Base-by-base conservation (phyloP, 129 eudicot genomes). In the Flaveria brownii region DNA sequence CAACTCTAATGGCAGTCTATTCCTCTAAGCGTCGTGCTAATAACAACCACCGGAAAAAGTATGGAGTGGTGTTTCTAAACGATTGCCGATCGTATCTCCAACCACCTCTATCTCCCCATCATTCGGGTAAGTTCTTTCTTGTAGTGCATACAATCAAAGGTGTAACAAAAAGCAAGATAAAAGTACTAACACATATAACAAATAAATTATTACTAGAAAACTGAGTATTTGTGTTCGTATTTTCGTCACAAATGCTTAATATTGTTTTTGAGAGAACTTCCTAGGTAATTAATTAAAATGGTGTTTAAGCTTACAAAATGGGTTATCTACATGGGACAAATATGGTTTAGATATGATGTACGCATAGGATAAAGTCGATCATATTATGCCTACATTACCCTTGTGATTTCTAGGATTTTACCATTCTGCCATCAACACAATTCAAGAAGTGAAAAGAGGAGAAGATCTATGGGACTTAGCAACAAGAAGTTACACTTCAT, bases 391-490 rank as follows among this genome's bases (percentile, higher is more conserved):
- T 46, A 49, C 42, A 56, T 60, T 70, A 18, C 28, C 56, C 51
- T 3, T 70, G 20, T 73, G 60, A 62, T 28, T 61, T 77, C 20
- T 73, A 84, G 88, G 91, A 72, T 84, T 79, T 77, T 84, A 87
- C 74, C 91, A 84, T 28, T 79, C 84, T 20, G 88, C 91, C 54
- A 79, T 87, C 84, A 85, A 80, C 80, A 82, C 84, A 56, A 76
- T 51, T 49, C 88, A 87, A 61, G 70, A 75, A 39, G 75, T 87
- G 22, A 78, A 71, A 47, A 79, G 79, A 56, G 82, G 81, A 42
- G 91, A 87, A 28, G 73, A 76, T 70, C 45, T 87, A 4, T 87
- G 91, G 91, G 88, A 84, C 30, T 30, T 82, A 52, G 91, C 91
- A 67, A 72, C 70, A 36, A 79, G 74, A 68, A 72, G 81, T 82